Conservation (phyloP, 305 asterid species). For the Fraxinus dipetala region DNA sequence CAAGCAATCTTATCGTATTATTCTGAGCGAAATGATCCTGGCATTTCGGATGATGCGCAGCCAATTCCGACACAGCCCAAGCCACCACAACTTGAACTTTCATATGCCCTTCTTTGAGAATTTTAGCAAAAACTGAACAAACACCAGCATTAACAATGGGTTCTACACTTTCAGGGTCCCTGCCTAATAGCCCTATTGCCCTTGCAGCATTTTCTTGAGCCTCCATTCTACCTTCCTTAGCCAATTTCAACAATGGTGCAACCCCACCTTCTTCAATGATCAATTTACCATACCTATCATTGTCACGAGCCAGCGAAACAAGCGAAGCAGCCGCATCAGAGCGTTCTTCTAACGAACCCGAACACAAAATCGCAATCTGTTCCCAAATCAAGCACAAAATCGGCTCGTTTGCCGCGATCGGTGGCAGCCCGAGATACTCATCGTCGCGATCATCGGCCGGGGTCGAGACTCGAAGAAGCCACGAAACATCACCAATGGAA, state of each 20-base stretch:
- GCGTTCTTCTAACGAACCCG: slow-evolving; percentile 47
- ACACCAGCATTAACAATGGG: slow-evolving; percentile 48
- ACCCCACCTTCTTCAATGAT: slow-evolving; percentile 58
- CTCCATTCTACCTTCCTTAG: slow-evolving; percentile 46
- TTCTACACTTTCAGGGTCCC: slow-evolving; percentile 48
- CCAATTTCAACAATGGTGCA: slow-evolving; percentile 39
- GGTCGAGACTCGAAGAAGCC: slow-evolving; percentile 60
- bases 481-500: slow-evolving; percentile 57
- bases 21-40: slow-evolving; percentile 48
- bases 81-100: slow-evolving; percentile 49
- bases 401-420: slow-evolving; percentile 61
- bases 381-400: slow-evolving; percentile 60
- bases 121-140: slow-evolving; percentile 50
- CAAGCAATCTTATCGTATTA: slow-evolving; percentile 44
- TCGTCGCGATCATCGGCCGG: slow-evolving; percentile 55
- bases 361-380: slow-evolving; percentile 47
- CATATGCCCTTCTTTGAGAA: slow-evolving; percentile 55
- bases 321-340: slow-evolving; percentile 55
- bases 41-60: slow-evolving; percentile 49
- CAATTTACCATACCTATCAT: slow-evolving; percentile 42
- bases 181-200: slow-evolving; percentile 45
- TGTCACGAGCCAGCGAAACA: slow-evolving; percentile 44
- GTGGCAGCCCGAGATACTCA: slow-evolving; percentile 50
- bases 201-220: slow-evolving; percentile 52
- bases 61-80: slow-evolving; percentile 49